Base-by-base conservation (phyloP, 2,329 filamentous ascomycete genomes). In the Xylariales sp. region DNA sequence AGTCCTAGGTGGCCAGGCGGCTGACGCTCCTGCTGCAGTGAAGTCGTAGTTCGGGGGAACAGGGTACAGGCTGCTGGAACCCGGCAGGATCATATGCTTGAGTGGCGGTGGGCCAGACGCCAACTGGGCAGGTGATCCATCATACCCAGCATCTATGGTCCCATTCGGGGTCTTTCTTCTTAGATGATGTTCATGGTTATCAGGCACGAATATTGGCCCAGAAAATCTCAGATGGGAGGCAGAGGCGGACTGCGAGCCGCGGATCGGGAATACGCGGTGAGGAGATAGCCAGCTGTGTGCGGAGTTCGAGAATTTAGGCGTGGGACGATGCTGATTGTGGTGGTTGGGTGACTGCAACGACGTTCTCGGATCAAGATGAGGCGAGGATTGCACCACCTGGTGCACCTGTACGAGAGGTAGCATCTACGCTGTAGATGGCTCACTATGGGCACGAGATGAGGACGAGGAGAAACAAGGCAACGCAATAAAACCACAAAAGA, bases 101-200 rank as follows among this genome's bases (percentile, higher is more conserved):
- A 80, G 69, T 2, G 87, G 83, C 25, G 86, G 87, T 5, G 84
- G 83, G 25, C 85, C 85, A 24, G 82, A 78, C 8, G 75, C 79
- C 51, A 83, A 78, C 54, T 88, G 84, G 16, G 82, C 73, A 2
- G 83, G 81, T 5, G 86, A 87, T 21, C 86, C 88, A 70, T 97
- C 90, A 55, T 95, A 96, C 10, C 88, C 89, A 38, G 87, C 88
- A 47, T 91, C 84, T 44, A 97, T 76, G 25, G 89, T 95, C n/a
- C 91, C 93, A 54, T 83, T 91, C 5, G 91, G 93, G 7, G 91
- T 97, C 62, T 97, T 97, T 48, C 91, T 80, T 48, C 91, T 81
- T 40, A 96, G 70, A 51, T 88, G 85, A 60, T 95, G 82, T 59
- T 95, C 88, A 38, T 62, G 58, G 39, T 62, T 59, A 5, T 67